Conservation (phyloP, 2,329 filamentous ascomycete species). For the Alternaria postmessia region DNA sequence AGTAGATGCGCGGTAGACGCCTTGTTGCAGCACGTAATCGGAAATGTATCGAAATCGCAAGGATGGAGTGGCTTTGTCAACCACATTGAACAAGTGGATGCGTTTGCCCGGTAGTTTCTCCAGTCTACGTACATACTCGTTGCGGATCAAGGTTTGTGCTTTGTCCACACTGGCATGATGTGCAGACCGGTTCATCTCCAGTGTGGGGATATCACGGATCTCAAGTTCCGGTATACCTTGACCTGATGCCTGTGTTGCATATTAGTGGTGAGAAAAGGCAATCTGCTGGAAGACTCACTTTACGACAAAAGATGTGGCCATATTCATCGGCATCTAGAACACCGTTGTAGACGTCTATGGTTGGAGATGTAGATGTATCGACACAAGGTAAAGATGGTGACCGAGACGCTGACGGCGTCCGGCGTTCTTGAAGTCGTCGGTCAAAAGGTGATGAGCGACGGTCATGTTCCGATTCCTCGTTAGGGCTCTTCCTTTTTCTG, state of each 20-base stretch:
- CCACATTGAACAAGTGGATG: slow-evolving; percentile 70
- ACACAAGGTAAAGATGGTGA: slow-evolving; percentile 35
- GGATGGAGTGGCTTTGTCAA: slow-evolving; percentile 65
- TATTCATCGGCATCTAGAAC: slow-evolving; percentile 47
- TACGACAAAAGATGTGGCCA: slow-evolving; percentile 48
- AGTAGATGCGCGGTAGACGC: slow-evolving; percentile 66
- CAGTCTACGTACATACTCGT: slow-evolving; percentile 48
- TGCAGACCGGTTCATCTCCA: slow-evolving; percentile 47
- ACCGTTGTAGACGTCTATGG: slow-evolving; percentile 52
- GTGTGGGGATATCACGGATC: slow-evolving; percentile 44
- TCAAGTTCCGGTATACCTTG: slow-evolving; percentile 38
- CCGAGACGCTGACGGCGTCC: slow-evolving; percentile 28
- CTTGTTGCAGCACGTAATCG: slow-evolving; percentile 63
- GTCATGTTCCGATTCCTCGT: slow-evolving; percentile 22
- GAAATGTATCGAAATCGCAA: slow-evolving; percentile 74
- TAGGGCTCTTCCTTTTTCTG: slow-evolving; percentile 40
- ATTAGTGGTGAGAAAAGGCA: neutral
- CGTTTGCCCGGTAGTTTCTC: slow-evolving; percentile 34
- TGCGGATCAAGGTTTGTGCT: slow-evolving; percentile 49
- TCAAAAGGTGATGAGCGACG: slow-evolving; percentile 34
- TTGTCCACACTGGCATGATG: slow-evolving; percentile 32
- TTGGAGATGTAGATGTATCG: slow-evolving; percentile 6
- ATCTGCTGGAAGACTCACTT: slow-evolving; percentile 27
- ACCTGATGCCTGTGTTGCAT: slow-evolving; percentile 18
- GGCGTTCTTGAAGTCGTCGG: slow-evolving; percentile 17